Evolutionary conservation across 495 filamentous ascomycete species (phyloP), one percentile per base, ranked within the genome.

Genomic region (Thozetella sp.): DNA sequence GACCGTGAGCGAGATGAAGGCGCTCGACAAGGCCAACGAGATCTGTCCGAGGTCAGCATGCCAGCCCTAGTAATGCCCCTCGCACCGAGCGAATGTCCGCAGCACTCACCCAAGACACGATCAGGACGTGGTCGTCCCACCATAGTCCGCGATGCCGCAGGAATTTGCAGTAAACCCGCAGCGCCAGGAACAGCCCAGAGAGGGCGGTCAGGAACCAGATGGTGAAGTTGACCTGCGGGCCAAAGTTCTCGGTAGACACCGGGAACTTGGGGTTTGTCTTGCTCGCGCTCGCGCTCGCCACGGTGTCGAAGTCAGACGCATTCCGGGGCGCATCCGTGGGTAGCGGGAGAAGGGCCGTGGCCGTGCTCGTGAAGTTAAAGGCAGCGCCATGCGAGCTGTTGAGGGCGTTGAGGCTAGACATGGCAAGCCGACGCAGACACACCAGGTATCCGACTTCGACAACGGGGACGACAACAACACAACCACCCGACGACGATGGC

Each of bases 1-100:
- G n/a, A 73, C 56, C 2, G 55, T 51, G 22, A 72, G 64, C 11
- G 84, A 83, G 59, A 97, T 86, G 67, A 97, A 96, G 2, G 81
- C 82, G 71, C 96, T 92, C 2, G 70, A 69, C 10, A 69, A 30
- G 15, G 65, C 57, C n/a, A 67, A 54, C 12, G 62, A 59, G n/a
- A 67, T 43, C 65, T 67, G 52, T 1, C 2, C 4, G 9, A 15
- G 12, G 43, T 56, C 30, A 34, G 57, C 17, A 12, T 43, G 17
- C n/a, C 20, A 1, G 4, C 23, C 6, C 15, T 24, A 22, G 46
- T 20, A 3, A 11, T 10, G 3, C 9, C n/a, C 22, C 22, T 20
- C 15, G 6, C 2, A 51, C 20, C 11, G 2, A 15, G 17, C 3
- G 24, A 51, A 51, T 20, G 46, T 20, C 11, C 11, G 34, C 17